Evolutionary conservation across 345 rosid genomes (phyloP), one percentile per base, ranked within the genome.

Genomic region (Aquilaria sinensis): DNA sequence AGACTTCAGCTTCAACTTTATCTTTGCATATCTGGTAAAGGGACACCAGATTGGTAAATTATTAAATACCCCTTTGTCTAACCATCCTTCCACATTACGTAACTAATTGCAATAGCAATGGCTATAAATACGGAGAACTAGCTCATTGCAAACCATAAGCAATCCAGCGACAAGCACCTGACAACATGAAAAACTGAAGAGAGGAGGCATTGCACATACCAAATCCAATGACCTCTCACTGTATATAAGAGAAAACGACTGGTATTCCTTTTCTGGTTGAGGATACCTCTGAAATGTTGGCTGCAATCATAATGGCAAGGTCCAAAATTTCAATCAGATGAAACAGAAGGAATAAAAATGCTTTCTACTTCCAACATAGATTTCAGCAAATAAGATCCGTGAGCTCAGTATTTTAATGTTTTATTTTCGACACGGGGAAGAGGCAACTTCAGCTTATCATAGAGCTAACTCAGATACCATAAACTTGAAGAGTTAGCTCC

Each of bases 1-100:
- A 88, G 51, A 80, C 91, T 73, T 88, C 95, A 58, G 95, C 95
- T 75, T 85, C 95, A 65, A 83, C 91, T 83, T 85, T 85, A 72
- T 88, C 96, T 72, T 83, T 83, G 85, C 96, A 88, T 12, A 85
- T 85, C 89, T 88, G 70, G 61, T 51, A 55, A 12, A 51, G 33
- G 13, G 31, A 48, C 50, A 41, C 8, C 43, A 57, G 30, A 23
- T 51, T 12, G 45, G 37, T 15, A 50, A 13, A 64, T 47, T 56
- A 34, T 33, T 9, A 56, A 53, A 23, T 56, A 16, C 48, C 16
- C 6, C 12, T 16, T 7, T 49, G 50, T 49, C 52, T 23, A 31
- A 63, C 31, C 23, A 52, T 37, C 43, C 43, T 37, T 37, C 8
- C 3, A 60, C 58, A 11, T 0, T 30, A 31, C 12, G 43, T 55